Evolutionary conservation across 305 asterid species (phyloP).

Genomic region (Fraxinus nigra): DNA sequence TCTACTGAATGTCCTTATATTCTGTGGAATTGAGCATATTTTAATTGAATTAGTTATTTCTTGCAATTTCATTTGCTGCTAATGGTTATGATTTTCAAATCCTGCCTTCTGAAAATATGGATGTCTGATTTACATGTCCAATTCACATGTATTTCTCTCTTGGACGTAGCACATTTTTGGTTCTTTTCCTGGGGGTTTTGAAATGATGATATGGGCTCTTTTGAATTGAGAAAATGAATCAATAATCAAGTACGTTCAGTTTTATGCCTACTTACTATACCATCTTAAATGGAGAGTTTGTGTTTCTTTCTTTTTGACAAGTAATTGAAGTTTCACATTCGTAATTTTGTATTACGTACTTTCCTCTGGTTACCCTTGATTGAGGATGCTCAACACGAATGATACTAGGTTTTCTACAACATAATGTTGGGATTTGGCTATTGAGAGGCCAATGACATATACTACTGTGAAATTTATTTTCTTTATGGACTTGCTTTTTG

Average conservation of each 20-base stretch:
- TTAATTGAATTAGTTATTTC: background rate
- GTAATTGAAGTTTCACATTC: background rate
- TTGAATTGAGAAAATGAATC: background rate
- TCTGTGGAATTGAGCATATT: background rate
- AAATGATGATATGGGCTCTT: background rate
- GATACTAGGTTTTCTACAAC: background rate
- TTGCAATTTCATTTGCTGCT: background rate
- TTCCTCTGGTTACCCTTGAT: background rate
- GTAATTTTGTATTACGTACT: background rate
- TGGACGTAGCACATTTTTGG: background rate
- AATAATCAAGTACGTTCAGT: background rate
- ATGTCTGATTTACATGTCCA: background rate
- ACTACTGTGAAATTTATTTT: background rate
- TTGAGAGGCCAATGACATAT: background rate
- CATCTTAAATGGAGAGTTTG: background rate
- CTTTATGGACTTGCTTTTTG: background rate
- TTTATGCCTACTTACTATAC: background rate
- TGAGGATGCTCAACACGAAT: background rate
- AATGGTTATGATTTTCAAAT: background rate
- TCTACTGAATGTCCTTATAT: background rate
- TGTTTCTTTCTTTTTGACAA: background rate
- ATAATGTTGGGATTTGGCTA: background rate
- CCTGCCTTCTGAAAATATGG: background rate
- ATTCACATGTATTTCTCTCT: background rate
- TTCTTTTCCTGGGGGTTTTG: background rate